Evolutionary conservation across 805 yeast species (phyloP), one percentile per base, ranked within the genome.

Genomic region (Pichia cephalocereana): DNA sequence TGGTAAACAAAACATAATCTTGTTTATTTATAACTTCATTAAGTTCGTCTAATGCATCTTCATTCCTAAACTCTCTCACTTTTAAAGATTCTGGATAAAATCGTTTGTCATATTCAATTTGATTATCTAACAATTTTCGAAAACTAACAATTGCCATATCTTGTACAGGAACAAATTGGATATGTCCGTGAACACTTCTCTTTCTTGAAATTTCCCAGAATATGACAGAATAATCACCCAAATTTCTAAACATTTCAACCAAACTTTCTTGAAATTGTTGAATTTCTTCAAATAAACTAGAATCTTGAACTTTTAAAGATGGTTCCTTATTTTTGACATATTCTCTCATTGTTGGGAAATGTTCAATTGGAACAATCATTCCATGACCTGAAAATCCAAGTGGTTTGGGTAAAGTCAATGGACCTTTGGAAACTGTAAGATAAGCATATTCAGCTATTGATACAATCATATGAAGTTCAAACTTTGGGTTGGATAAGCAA

Each of bases 361-460:
- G 97, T 19, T 82, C 79, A 18, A 90, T 76, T 0, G 96, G 95
- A 12, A 88, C 78, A 9, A 90, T 72, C 40, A 89, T 69, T 23
- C 86, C 86, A 68, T 89, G 96, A 0, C 95, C 96, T 0, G 95
- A 77, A 57, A 86, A 81, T 9, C 70, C 67, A 4, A 74, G 64
- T 10, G 50, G 48, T 11, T 61, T 64, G 0, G 82, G 77, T 28
- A 72, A 64, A 2, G 86, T 77, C 18, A 89, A 64, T 0, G 97
- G 96, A 0, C 97, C 97, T 59, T 85, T 88, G 0, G 96, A 95
- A 15, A 82, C 71, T 0, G 96, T 82, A 49, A 89, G 45, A 60
- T 88, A 89, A 0, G 79, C 66, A 42, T 70, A 68, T 12, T 74
- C 73, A 0, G 86, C 91, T 46, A 90, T 83, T 0, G 93, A 77